Conservation (phyloP, 805 yeast genomes). For the Sporopachydermia quercuum region DNA sequence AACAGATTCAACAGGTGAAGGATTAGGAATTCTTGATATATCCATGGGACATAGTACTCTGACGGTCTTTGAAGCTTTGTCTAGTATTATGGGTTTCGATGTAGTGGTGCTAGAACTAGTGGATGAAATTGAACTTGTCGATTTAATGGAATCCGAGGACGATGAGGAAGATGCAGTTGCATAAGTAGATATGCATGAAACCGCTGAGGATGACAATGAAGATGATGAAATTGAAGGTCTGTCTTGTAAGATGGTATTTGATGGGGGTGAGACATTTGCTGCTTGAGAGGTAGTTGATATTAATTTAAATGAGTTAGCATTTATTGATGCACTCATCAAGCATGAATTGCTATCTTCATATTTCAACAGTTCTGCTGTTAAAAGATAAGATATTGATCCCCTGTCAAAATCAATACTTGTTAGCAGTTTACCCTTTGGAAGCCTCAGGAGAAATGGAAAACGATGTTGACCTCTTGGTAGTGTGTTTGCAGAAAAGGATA, state of each 20-base stretch:
- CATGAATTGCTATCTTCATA: background rate
- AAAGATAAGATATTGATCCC: constrained; percentile 60
- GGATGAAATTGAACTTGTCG: background rate
- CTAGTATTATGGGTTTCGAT: background rate
- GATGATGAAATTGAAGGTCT: background rate
- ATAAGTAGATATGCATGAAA: background rate
- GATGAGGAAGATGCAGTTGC: background rate
- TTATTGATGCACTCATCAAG: background rate
- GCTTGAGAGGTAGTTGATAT: background rate
- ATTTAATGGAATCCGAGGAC: background rate
- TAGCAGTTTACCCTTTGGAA: constrained; percentile 60
- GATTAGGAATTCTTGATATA: background rate
- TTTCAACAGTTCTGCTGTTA: constrained; percentile 28
- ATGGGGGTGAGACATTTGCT: too few species aligned
- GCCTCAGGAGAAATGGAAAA: constrained; percentile 70
- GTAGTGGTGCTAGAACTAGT: constrained; percentile 1
- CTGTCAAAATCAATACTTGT: constrained; percentile 72
- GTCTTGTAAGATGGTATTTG: too few species aligned
- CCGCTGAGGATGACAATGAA: background rate
- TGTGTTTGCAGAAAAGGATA: background rate
- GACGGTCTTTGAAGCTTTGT: constrained; percentile 11
- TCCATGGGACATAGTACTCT: constrained; percentile 2
- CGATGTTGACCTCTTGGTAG: constrained; percentile 54
- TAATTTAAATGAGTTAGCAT: too few species aligned
- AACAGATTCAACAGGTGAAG: constrained; percentile 2